Conservation (phyloP, 495 filamentous ascomycete species). For the Aspergillus panamensis region DNA sequence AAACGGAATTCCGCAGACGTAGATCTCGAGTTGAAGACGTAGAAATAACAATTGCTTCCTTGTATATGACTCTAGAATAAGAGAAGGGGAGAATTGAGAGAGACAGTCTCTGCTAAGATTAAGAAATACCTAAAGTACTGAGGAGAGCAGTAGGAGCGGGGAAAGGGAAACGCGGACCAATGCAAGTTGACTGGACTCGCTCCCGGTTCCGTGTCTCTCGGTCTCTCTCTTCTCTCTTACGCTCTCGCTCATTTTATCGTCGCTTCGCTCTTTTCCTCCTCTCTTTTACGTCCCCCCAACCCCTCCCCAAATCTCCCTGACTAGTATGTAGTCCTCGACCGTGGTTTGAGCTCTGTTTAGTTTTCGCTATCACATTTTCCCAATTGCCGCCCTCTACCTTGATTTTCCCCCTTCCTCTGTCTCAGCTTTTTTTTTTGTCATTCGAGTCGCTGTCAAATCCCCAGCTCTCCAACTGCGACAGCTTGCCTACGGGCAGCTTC, state of each 20-base stretch:
- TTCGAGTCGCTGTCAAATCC: conserved; percentile 18
- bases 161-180: conserved; percentile 17
- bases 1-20: neutral
- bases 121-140: neutral
- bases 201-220: conserved; percentile 30
- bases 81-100: neutral
- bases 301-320: conserved; percentile 32
- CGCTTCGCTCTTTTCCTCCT: conserved; percentile 26
- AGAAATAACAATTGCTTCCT: neutral
- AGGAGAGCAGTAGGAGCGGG: conserved; percentile 16
- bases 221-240: conserved; percentile 30
- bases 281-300: conserved; percentile 33
- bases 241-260: conserved; percentile 18
- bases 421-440: conserved; percentile 11
- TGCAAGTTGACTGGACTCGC: conserved; percentile 14
- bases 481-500: conserved; percentile 21
- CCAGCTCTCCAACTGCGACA: conserved; percentile 29
- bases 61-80: neutral
- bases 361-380: conserved; percentile 21
- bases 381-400: conserved; percentile 31
- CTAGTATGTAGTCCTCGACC: conserved; percentile 46
- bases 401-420: conserved; percentile 25
- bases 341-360: conserved; percentile 34
- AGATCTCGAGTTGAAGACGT: neutral
- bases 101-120: neutral